Evolutionary conservation across 495 filamentous ascomycete genomes (phyloP), one percentile per base, ranked within the genome.

Genomic region (Lindgomyces ingoldianus): DNA sequence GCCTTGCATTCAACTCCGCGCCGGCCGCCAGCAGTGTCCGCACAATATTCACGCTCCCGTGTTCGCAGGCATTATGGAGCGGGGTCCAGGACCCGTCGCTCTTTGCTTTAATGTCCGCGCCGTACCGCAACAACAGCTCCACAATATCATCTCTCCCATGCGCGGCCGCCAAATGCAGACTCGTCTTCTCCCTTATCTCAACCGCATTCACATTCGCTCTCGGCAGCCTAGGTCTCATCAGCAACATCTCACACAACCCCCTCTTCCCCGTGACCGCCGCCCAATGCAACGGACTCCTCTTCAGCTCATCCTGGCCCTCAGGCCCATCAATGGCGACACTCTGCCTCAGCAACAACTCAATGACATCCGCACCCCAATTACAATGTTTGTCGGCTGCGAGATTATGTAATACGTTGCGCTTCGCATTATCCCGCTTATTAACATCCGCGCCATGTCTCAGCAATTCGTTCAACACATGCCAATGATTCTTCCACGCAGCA

Each of bases 1-100:
- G 49, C 33, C 52, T 63, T 24, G 52, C 64, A 63, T 88, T 88
- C 21, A 86, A 73, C 51, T 83, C 79, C 2, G 84, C 83, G 9
- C 79, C 79, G 1, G 77, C 77, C 4, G 73, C 72, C 11, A 89
- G 60, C 26, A 88, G 70, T 19, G 80, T 72, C 6, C 65, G 62
- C 33, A 82, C 83, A 50, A 83, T 79, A 10, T 74, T 76, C 56
- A 79, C 77, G 57, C 73, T 77, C 0, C 83, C 85, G 29, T 80
- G 78, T 57, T 87, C 81, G 30, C 81, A 83, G 2, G 86, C 85
- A 72, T 87, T 85, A 61, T 88, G 87, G 1, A 88, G 76, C 9
- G 86, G 78, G 36, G 85, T 88, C 85, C 85, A 88, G 9, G 80
- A 80, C 33, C 83, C 81, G 68, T 86, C 84, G 72, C 83, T 86